Percentiles rank a stretch among this genome's conserved stretches.
Conservation (phyloP, 805 yeast species). For the Candida pini region DNA sequence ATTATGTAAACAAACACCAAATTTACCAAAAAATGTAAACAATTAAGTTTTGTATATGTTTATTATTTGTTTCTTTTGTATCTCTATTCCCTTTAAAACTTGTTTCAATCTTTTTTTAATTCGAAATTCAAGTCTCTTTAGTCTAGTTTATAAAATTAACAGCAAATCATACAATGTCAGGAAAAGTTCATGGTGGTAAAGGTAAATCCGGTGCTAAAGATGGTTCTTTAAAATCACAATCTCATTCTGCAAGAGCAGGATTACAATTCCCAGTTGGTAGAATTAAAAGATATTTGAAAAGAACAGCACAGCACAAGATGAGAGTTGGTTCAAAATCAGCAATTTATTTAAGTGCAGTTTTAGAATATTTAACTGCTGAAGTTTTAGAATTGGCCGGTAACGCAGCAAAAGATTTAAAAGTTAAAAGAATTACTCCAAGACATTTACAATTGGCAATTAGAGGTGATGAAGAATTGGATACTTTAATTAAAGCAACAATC, state of each 20-base stretch:
- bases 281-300: constrained; percentile 93
- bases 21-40: not conserved
- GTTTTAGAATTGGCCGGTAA: constrained; percentile 97
- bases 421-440: constrained; percentile 96
- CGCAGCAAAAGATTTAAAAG: constrained; percentile 93
- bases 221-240: constrained; percentile 50
- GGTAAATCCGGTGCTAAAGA: constrained; percentile 88
- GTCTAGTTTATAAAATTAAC: no score
- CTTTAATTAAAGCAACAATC: constrained; percentile 88
- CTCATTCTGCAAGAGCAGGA: constrained; percentile 93
- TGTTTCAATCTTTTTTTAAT: no score
- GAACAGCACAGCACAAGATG: constrained; percentile 70
- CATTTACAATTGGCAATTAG: constrained; percentile 95
- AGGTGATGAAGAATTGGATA: constrained; percentile 96
- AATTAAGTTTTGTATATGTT: not conserved
- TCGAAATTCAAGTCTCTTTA: no score
- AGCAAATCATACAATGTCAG: no score
- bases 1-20: not conserved
- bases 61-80: not conserved
- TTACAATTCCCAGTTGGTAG: constrained; percentile 98
- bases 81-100: not conserved
- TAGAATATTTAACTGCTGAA: constrained; percentile 95
- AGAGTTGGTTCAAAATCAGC: constrained; percentile 79
- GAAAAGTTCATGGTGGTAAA: constrained; percentile 86
- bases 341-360: constrained; percentile 89